These are phyloP conservation scores for Metarhizium album DNA, from an alignment of 2,329 filamentous ascomycete genomes.

Conservation along the genomic window DNA sequence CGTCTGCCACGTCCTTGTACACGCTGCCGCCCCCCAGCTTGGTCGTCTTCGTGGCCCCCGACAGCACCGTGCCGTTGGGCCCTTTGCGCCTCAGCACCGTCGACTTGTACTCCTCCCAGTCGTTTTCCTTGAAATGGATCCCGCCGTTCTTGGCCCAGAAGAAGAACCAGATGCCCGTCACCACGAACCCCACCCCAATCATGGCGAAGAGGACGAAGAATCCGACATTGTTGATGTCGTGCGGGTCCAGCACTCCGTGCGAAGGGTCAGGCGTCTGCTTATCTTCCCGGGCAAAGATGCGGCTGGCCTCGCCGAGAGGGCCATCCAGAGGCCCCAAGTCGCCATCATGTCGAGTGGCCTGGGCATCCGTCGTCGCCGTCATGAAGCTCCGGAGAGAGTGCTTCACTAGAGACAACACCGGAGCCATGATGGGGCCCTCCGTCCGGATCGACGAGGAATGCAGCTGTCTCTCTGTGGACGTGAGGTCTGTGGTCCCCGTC, in stretches of 20 bases:
- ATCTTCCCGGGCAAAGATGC: slow-evolving; percentile 24
- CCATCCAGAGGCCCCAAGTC: slow-evolving; percentile 23
- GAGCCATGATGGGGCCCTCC: slow-evolving; percentile 28
- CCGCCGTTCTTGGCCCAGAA: slow-evolving; percentile 96
- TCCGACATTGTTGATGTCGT: slow-evolving; percentile 53
- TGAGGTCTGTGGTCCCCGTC: neutral
- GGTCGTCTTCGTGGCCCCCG: slow-evolving; percentile 71
- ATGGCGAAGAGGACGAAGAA: slow-evolving; percentile 81
- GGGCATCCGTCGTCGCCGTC: slow-evolving; percentile 10
- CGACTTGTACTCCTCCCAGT: slow-evolving; percentile 98
- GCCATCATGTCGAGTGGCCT: slow-evolving; percentile 9
- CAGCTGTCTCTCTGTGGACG: neutral
- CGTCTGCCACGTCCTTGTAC: slow-evolving; percentile 58
- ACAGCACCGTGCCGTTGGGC: slow-evolving; percentile 77
- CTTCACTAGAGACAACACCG: slow-evolving; percentile 21
- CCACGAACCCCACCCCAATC: slow-evolving; percentile 65
- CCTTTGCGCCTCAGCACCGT: slow-evolving; percentile 84
- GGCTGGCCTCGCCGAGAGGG: slow-evolving; percentile 30
- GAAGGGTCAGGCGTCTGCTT: slow-evolving; percentile 26
- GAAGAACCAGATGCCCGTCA: slow-evolving; percentile 89
- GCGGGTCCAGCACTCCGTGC: slow-evolving; percentile 40
- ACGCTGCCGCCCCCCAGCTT: slow-evolving; percentile 80
- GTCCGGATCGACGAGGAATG: slow-evolving; percentile 1
- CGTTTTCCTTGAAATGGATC: slow-evolving; percentile 71
- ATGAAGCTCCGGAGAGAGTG: slow-evolving; percentile 19